Evolutionary conservation across 208 protist genomes (phyloP).

Genomic region (Angomonas ambiguus): DNA sequence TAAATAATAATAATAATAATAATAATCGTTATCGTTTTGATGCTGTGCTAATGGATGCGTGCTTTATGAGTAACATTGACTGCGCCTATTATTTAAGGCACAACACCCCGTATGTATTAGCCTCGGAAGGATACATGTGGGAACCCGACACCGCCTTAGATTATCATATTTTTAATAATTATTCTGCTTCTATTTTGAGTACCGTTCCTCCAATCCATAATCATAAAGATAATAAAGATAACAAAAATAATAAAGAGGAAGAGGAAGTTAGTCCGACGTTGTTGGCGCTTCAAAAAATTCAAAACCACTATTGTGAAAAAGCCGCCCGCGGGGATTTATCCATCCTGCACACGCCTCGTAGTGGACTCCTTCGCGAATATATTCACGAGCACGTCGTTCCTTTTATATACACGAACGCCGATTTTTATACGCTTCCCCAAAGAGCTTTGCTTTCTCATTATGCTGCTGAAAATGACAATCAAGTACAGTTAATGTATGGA

Average conservation of each 20-base stretch:
- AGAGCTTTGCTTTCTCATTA: constrained; percentile 41
- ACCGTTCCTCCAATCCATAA: too few relatives aligned
- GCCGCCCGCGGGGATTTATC: constrained; percentile 66
- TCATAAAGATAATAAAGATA: too few relatives aligned
- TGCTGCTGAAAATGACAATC: constrained; percentile 38
- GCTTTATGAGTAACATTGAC: constrained; percentile 87
- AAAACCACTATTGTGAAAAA: constrained; percentile 70
- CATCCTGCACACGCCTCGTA: constrained; percentile 68
- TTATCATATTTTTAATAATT: constrained; percentile 79
- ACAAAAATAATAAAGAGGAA: too few relatives aligned
- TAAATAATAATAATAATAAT: constrained; percentile 1
- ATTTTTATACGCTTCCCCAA: constrained; percentile 63
- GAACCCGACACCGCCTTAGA: constrained; percentile 71
- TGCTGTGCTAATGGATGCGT: constrained; percentile 82
- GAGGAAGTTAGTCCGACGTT: too few relatives aligned
- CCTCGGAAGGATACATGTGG: constrained; percentile 85
- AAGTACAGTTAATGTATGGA: constrained; percentile 21
- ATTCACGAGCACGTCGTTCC: constrained; percentile 66
- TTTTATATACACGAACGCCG: constrained; percentile 70
- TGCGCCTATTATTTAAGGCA: constrained; percentile 79
- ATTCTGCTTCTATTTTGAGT: constrained; percentile 72
- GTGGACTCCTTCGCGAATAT: constrained; percentile 49
- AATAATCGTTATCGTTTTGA: constrained; percentile 39
- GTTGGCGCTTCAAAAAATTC: too few relatives aligned
- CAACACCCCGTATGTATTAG: constrained; percentile 80